Evolutionary conservation across 129 eudicot genomes (phyloP), one percentile per base, ranked within the genome.

Genomic region (Helianthus annuus): DNA sequence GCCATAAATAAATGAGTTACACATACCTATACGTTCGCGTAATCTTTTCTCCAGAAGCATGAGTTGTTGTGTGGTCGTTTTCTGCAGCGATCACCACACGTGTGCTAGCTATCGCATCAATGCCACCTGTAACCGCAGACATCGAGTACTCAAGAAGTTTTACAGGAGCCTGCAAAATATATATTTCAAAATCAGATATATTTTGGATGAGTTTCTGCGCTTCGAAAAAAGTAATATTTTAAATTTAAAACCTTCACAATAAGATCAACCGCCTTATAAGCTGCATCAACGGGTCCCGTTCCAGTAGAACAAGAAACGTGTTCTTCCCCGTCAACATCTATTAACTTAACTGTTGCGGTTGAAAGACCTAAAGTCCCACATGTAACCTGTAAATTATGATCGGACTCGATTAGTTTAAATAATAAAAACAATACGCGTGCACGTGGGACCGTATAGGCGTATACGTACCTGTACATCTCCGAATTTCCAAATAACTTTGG

Each of bases 201-300:
- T 32, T 13, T 61, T 7, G 22, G 22, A 61, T 34, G 22, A 13
- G 22, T 14, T 13, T 59, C 16, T 27, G 22, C 11, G n/a, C 12
- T 34, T 61, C 2, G 11, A 61, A 34, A 34, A 19, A 4, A 10
- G n/a, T 29, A 13, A 13, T 11, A 29, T 3, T 12, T 3, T 9
- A 59, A 59, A 13, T 29, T 59, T 10, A 59, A 66, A 66, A 90
- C 98, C 98, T 94, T 87, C 66, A 83, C 96, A 73, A 88, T 83
- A 39, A 84, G 86, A 85, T 90, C 96, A 69, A 94, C 85, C 1
- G 99, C 99, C 79, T 90, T 90, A 76, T 94, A 94, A 63, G 97
- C 96, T 29, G 99, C 85, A 83, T 94, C 97, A 78, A 94, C 97
- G 2, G 99, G 99, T 40, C 99, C 99, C 55, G 97, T 94, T 75